Percentiles rank a stretch among this genome's conserved stretches.
Conservation (phyloP, 192 early-diverging fungal genomes). For the Thamnidium elegans region DNA sequence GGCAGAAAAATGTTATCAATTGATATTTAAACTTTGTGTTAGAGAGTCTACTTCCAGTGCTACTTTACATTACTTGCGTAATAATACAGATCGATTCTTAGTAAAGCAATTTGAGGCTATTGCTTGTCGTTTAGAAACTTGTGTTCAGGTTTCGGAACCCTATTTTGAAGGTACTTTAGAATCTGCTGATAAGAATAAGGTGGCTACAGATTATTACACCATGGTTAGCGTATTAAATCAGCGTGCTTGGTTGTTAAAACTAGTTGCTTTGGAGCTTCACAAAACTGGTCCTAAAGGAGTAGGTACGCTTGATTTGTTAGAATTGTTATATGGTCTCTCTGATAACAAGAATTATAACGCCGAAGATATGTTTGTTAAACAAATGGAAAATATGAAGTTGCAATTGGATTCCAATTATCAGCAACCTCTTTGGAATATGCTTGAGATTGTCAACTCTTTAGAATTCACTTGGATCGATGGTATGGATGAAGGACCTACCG, state of each 20-base stretch:
- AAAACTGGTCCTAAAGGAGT: not conserved
- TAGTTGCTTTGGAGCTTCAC: conserved; percentile 86
- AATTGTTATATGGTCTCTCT: not conserved
- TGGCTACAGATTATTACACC: conserved; percentile 29
- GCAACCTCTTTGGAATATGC: conserved; percentile 69
- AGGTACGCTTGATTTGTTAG: not conserved
- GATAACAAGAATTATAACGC: not conserved
- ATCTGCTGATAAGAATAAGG: not conserved
- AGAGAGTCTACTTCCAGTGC: conserved; percentile 62
- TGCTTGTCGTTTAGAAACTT: conserved; percentile 32
- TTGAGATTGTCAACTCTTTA: conserved; percentile 70
- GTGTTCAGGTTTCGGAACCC: not conserved
- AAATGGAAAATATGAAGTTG: conserved; percentile 18
- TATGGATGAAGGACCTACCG: conserved; percentile 23
- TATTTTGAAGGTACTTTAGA: conserved; percentile 17
- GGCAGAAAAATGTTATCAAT: conserved; percentile 84
- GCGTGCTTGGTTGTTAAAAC: conserved; percentile 87
- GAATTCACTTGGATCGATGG: conserved; percentile 58
- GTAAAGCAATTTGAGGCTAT: conserved; percentile 57
- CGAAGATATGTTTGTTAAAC: conserved; percentile 4
- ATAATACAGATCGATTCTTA: conserved; percentile 68
- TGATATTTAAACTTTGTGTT: conserved; percentile 80
- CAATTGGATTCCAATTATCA: conserved; percentile 36
- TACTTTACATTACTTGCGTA: conserved; percentile 79
- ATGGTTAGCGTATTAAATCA: conserved; percentile 67